These are phyloP conservation scores for Pythium scleroteichum DNA, from an alignment of 352 stramenopile genomes.

Conservation along the genomic window DNA sequence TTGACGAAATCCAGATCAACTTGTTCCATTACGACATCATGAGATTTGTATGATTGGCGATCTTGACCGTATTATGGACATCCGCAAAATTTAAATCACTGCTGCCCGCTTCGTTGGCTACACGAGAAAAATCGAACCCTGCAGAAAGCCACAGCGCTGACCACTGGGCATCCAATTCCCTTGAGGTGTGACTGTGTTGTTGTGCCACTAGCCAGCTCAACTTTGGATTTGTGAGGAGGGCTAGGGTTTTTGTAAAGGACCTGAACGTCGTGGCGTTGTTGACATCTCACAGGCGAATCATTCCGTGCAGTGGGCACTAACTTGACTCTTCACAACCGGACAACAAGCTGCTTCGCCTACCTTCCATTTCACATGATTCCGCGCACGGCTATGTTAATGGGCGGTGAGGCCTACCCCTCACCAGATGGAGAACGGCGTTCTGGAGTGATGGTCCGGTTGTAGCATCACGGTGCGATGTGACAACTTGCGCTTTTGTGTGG, in stretches of 20 bases:
- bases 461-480: conserved; percentile 18
- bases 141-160: no score
- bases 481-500: conserved; percentile 12
- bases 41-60: no score
- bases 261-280: conserved; percentile 18
- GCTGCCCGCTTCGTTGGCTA: conserved; percentile 2
- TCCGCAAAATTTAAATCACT: background rate
- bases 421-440: conserved; percentile 22
- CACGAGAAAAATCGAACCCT: conserved; percentile 19
- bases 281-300: background rate
- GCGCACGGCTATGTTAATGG: background rate
- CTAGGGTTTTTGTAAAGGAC: conserved; percentile 19
- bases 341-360: conserved; percentile 1
- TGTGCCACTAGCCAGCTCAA: conserved; percentile 19
- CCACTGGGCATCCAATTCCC: conserved; percentile 3
- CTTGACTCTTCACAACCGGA: background rate
- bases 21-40: no score
- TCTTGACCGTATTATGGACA: background rate
- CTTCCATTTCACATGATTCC: background rate
- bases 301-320: background rate
- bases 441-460: conserved; percentile 19
- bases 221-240: conserved; percentile 6
- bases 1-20: background rate
- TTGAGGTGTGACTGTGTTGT: background rate
- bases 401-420: conserved; percentile 17